Evolutionary conservation across 2,329 filamentous ascomycete genomes (phyloP).

Genomic region (Onygenales sp.): DNA sequence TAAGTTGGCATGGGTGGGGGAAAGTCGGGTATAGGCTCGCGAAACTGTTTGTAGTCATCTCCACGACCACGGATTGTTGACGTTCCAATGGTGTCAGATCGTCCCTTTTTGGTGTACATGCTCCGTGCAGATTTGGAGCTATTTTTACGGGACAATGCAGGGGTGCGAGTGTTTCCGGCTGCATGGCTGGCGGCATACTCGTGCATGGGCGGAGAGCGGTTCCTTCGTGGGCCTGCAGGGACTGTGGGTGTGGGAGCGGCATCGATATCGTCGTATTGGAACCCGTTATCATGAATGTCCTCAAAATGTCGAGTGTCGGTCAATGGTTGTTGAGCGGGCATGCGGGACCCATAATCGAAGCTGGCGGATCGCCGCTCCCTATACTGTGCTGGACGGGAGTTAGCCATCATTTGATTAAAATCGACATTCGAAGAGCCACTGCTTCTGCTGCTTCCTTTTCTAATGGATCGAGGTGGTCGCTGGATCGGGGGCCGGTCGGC

Average conservation of each 20-base stretch:
- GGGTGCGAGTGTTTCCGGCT: slow-evolving; percentile 20
- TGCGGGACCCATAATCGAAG: slow-evolving; percentile 35
- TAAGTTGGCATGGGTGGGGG: slow-evolving; percentile 35
- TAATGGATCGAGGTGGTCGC: slow-evolving; percentile 41
- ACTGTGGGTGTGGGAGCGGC: slow-evolving; percentile 80
- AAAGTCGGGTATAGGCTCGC: slow-evolving; percentile 20
- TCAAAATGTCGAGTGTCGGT: slow-evolving; percentile 1
- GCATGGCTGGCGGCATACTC: slow-evolving; percentile 19
- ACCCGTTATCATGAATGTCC: slow-evolving; percentile 3
- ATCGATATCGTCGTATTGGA: slow-evolving; percentile 48
- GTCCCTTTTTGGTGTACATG: slow-evolving; percentile 25
- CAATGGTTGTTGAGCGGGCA: slow-evolving; percentile 7
- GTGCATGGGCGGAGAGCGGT: slow-evolving; percentile 30
- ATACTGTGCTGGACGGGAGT: slow-evolving; percentile 21
- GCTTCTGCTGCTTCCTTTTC: slow-evolving; percentile 59
- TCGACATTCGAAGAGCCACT: slow-evolving; percentile 73
- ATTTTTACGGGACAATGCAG: slow-evolving; percentile 29
- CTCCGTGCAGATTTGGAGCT: slow-evolving; percentile 35
- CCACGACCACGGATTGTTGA: slow-evolving; percentile 23
- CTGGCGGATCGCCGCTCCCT: slow-evolving; percentile 33
- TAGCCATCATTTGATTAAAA: slow-evolving; percentile 42
- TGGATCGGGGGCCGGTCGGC: slow-evolving; percentile 17
- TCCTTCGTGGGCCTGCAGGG: slow-evolving; percentile 63
- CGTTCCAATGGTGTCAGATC: slow-evolving; percentile 31
- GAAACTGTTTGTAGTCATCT: slow-evolving; percentile 19